phyloP scores from a whole-genome alignment of 768 basidiomycete genomes.

The Leucosporidium scottii region DNA sequence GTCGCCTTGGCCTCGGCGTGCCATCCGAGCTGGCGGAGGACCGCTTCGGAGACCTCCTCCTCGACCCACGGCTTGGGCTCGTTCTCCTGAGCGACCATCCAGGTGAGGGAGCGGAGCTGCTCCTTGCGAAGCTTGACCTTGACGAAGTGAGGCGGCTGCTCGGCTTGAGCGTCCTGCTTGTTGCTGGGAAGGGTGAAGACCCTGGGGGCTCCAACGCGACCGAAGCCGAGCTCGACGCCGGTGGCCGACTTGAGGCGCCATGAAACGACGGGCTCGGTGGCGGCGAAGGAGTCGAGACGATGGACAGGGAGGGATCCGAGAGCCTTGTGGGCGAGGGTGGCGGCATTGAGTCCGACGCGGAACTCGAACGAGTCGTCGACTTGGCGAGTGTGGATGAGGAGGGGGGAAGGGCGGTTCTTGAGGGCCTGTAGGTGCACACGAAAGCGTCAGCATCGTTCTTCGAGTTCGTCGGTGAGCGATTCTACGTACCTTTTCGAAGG shows the following conservation, averaged over 20 bases:
- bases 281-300: slow-evolving; percentile 37
- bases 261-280: slow-evolving; percentile 45
- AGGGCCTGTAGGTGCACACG: slow-evolving; percentile 46
- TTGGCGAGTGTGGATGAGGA: slow-evolving; percentile 69
- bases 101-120: slow-evolving; percentile 79
- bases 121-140: slow-evolving; percentile 57
- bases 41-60: slow-evolving; percentile 88
- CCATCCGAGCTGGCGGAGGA: slow-evolving; percentile 80
- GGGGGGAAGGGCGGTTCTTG: slow-evolving; percentile 76
- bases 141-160: slow-evolving; percentile 57
- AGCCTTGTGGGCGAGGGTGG: slow-evolving; percentile 80
- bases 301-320: slow-evolving; percentile 63
- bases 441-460: too few relatives aligned
- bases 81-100: slow-evolving; percentile 83
- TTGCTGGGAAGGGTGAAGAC: slow-evolving; percentile 67
- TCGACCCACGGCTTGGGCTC: slow-evolving; percentile 68
- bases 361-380: slow-evolving; percentile 55
- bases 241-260: slow-evolving; percentile 74
- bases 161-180: slow-evolving; percentile 39
- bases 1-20: slow-evolving; percentile 86
- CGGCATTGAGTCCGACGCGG: slow-evolving; percentile 78
- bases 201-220: slow-evolving; percentile 44
- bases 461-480: background rate
- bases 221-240: slow-evolving; percentile 46
- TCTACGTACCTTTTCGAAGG: slow-evolving; percentile 61